phyloP scores from a whole-genome alignment of 306 rosid species.

The Boehmeria nivea region DNA sequence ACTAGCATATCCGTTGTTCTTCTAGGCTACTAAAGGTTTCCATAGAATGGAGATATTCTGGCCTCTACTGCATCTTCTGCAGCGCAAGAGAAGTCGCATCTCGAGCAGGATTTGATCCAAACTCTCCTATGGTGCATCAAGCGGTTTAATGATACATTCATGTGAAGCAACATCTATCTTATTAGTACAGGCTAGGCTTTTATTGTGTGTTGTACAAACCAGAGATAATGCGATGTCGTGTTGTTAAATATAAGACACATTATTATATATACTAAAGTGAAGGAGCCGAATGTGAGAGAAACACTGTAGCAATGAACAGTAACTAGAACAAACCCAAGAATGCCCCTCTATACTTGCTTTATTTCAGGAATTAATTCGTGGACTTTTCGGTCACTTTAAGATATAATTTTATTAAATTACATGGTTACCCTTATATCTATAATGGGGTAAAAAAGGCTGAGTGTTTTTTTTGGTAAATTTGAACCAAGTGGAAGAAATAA shows the following conservation, averaged over 20 bases:
- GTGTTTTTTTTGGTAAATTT: too few species aligned
- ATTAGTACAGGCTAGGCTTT: slow-evolving; percentile 10
- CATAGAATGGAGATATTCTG: slow-evolving; percentile 83
- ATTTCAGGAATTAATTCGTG: too few species aligned
- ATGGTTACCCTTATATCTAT: too few species aligned
- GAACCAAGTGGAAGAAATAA: too few species aligned
- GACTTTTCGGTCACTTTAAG: too few species aligned
- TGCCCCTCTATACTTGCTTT: too few species aligned
- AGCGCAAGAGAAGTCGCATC: slow-evolving; percentile 39
- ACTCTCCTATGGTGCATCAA: neutral
- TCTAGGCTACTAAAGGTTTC: slow-evolving; percentile 74
- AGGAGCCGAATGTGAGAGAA: too few species aligned
- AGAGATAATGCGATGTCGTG: neutral
- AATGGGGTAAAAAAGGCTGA: too few species aligned
- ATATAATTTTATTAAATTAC: too few species aligned
- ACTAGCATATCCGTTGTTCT: neutral
- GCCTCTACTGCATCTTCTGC: slow-evolving; percentile 81
- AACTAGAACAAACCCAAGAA: too few species aligned
- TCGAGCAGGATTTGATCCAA: slow-evolving; percentile 37
- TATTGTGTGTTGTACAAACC: slow-evolving; percentile 8
- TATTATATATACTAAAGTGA: too few species aligned
- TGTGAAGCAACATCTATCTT: neutral
- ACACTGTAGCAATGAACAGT: too few species aligned
- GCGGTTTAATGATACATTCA: neutral
- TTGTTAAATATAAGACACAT: neutral